phyloP scores from a whole-genome alignment of 2,329 filamentous ascomycete genomes.

The Ophiostoma sp. region DNA sequence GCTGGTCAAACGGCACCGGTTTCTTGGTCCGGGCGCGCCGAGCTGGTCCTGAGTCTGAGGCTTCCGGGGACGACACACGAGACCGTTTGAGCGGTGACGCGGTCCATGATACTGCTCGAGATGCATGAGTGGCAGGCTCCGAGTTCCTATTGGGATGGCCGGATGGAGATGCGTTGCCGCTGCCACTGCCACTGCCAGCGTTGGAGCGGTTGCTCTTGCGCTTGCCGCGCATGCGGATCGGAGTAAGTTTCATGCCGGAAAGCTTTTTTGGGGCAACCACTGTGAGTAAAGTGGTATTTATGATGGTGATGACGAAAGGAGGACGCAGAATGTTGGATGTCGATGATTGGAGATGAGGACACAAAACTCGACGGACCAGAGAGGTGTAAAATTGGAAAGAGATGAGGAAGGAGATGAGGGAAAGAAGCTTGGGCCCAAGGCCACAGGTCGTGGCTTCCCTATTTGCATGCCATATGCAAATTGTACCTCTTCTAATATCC shows the following conservation, averaged over 20 bases:
- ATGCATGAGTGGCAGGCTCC: neutral
- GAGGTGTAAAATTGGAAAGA: neutral
- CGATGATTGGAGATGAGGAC: neutral
- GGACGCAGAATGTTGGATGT: neutral
- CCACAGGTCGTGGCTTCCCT: neutral
- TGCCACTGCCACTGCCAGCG: neutral
- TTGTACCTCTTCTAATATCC: neutral
- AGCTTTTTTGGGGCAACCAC: no score
- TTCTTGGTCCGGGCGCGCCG: neutral
- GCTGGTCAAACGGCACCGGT: slow-evolving; percentile 29
- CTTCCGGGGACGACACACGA: neutral
- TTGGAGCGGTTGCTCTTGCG: slow-evolving; percentile 33
- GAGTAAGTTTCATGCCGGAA: slow-evolving; percentile 49
- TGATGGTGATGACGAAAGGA: neutral
- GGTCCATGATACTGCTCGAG: neutral
- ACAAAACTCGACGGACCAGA: no score
- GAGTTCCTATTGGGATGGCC: neutral
- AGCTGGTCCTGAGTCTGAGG: neutral
- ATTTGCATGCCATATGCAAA: neutral
- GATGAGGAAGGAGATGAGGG: neutral
- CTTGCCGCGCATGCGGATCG: slow-evolving; percentile 51
- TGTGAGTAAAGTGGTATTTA: neutral
- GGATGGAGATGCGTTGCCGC: slow-evolving; percentile 33
- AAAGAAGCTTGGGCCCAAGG: neutral
- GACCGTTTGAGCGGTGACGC: slow-evolving; percentile 14